A percentile compares a stretch with the other conserved stretches of the same genome.
These are phyloP conservation scores for Kodamaea fukazawae DNA, from an alignment of 805 yeast genomes.

Conservation along the genomic window DNA sequence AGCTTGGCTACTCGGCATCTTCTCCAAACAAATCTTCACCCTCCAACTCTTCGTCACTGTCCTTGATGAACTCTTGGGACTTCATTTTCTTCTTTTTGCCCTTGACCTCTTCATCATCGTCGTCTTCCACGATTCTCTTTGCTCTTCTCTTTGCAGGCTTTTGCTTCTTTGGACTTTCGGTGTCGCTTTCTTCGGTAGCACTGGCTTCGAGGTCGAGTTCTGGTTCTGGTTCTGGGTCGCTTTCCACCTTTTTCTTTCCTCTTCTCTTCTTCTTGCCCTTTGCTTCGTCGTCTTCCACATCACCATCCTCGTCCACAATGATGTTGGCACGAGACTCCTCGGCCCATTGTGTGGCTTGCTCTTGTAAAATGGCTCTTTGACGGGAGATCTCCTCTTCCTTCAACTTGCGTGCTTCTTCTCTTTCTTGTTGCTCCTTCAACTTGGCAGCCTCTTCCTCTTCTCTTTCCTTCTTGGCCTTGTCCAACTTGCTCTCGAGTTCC, in stretches of 20 bases:
- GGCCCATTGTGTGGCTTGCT: slow-evolving; percentile 53
- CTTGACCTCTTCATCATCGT: slow-evolving; percentile 27
- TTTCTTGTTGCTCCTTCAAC: slow-evolving; percentile 37
- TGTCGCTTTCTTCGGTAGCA: slow-evolving; percentile 32
- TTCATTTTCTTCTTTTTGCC: slow-evolving; percentile 27
- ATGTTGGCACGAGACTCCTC: slow-evolving; percentile 40
- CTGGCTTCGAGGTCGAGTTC: slow-evolving; percentile 27
- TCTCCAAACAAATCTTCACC: slow-evolving; percentile 4
- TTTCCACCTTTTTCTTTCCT: slow-evolving; percentile 25
- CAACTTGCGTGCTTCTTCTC: slow-evolving; percentile 42
- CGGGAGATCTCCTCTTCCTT: slow-evolving; percentile 43
- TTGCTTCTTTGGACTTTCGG: slow-evolving; percentile 19
- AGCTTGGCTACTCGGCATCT: too few relatives aligned
- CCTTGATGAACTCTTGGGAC: slow-evolving; percentile 39
- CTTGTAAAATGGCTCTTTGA: slow-evolving; percentile 49
- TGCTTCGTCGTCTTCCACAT: slow-evolving; percentile 18
- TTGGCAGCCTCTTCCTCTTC: slow-evolving; percentile 51
- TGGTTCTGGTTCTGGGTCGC: slow-evolving; percentile 28
- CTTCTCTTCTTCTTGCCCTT: slow-evolving; percentile 15
- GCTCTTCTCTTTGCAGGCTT: slow-evolving; percentile 19
- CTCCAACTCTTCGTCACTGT: slow-evolving; percentile 47
- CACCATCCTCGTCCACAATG: slow-evolving; percentile 33
- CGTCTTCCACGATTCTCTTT: slow-evolving; percentile 34
- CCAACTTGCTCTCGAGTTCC: slow-evolving; percentile 57
- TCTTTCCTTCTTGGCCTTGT: slow-evolving; percentile 66